Percentiles rank a stretch among this genome's conserved stretches.
These are phyloP conservation scores for Talaromyces amestolkiae DNA, from an alignment of 2,329 filamentous ascomycete genomes.

Conservation along the genomic window DNA sequence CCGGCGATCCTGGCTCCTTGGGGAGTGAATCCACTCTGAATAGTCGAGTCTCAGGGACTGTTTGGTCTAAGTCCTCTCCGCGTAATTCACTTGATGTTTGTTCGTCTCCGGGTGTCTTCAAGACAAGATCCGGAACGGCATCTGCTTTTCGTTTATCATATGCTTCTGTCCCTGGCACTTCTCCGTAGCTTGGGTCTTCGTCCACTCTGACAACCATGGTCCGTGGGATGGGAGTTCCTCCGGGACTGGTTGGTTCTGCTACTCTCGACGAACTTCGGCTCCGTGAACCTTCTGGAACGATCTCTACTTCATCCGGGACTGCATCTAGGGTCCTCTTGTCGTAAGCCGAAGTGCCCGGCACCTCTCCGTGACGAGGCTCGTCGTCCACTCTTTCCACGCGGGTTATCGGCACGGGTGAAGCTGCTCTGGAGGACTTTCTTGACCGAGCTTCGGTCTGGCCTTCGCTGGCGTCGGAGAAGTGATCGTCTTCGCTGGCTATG, in stretches of 20 bases:
- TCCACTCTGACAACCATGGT: constrained; percentile 64
- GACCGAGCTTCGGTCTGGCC: constrained; percentile 42
- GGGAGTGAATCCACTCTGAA: constrained; percentile 44
- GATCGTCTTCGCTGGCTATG: constrained; percentile 57
- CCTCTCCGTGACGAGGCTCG: constrained; percentile 57
- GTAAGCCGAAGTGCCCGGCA: constrained; percentile 61
- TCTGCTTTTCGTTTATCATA: constrained; percentile 57
- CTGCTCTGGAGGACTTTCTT: constrained; percentile 40
- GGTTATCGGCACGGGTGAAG: constrained; percentile 59
- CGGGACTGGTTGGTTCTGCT: constrained; percentile 46
- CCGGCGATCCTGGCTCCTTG: constrained; percentile 30
- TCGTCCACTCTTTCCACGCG: constrained; percentile 63
- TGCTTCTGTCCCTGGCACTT: constrained; percentile 60
- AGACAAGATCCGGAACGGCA: constrained; percentile 58
- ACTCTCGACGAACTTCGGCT: constrained; percentile 45
- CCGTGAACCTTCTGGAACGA: constrained; percentile 49
- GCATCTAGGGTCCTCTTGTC: constrained; percentile 58
- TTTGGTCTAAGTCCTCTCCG: constrained; percentile 25
- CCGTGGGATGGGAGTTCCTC: constrained; percentile 54
- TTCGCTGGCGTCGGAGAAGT: constrained; percentile 66
- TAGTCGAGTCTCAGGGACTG: constrained; percentile 46
- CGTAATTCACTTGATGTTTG: constrained; percentile 22
- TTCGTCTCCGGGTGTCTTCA: constrained; percentile 46
- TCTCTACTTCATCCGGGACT: constrained; percentile 62
- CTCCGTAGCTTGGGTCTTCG: constrained; percentile 57